These are phyloP conservation scores for Parastagonospora avenae DNA, from an alignment of 2,329 filamentous ascomycete genomes.

Conservation along the genomic window DNA sequence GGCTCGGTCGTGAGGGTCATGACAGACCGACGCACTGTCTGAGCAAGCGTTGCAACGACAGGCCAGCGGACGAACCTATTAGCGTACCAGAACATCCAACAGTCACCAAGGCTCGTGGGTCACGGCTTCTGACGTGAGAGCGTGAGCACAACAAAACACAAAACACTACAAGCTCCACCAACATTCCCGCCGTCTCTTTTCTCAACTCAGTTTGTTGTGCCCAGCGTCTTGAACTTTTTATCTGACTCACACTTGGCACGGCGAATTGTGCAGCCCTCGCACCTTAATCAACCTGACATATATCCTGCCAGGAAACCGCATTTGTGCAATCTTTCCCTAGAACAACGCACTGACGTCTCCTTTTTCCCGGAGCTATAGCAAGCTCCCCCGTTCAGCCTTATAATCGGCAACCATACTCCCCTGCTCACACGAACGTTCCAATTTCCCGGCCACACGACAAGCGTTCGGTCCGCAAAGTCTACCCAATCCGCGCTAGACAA, in stretches of 20 bases:
- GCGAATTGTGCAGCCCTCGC: not conserved
- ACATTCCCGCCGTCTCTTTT: too few species aligned
- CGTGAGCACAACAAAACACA: too few species aligned
- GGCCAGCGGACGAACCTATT: slow-evolving; percentile 1
- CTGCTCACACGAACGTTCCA: slow-evolving; percentile 13
- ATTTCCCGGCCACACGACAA: slow-evolving; percentile 18
- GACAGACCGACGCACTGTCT: slow-evolving; percentile 94
- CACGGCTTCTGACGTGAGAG: too few species aligned
- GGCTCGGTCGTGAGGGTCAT: slow-evolving; percentile 91
- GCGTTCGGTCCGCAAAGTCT: slow-evolving; percentile 12
- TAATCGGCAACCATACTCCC: slow-evolving; percentile 5
- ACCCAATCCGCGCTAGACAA: slow-evolving; percentile 10
- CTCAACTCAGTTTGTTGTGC: too few species aligned
- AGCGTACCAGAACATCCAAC: not conserved
- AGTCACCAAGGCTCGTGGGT: not conserved
- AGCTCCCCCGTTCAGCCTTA: slow-evolving; percentile 20
- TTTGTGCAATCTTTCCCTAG: slow-evolving; percentile 20
- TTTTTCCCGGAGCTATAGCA: slow-evolving; percentile 19
- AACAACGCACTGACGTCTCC: slow-evolving; percentile 25
- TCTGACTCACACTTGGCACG: too few species aligned
- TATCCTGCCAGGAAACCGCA: slow-evolving; percentile 17
- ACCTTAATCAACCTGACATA: slow-evolving; percentile 13
- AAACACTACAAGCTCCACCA: too few species aligned
- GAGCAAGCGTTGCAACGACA: slow-evolving; percentile 26
- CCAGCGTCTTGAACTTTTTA: too few species aligned